Evolutionary conservation across 2,329 filamentous ascomycete genomes (phyloP).

Genomic region (Leptographium radiaticola): DNA sequence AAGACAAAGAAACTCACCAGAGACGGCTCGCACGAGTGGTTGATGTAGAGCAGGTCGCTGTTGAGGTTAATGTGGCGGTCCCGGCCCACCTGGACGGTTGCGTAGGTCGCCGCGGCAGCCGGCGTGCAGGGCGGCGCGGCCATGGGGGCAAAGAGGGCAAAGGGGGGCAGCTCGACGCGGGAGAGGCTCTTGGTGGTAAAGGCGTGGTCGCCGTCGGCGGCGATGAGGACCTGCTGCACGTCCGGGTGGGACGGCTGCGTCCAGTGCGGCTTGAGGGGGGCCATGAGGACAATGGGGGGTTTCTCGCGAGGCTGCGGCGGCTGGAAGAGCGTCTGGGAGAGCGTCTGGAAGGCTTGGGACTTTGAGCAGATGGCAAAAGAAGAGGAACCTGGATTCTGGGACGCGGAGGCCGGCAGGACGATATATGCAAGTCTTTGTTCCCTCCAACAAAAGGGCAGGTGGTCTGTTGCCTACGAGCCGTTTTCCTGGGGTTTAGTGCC

Average conservation of each 20-base stretch:
- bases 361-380: not conserved
- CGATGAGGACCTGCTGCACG: constrained; percentile 40
- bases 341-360: too few species aligned
- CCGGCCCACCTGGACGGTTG: constrained; percentile 47
- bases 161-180: constrained; percentile 40
- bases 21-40: constrained; percentile 54
- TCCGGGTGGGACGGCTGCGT: constrained; percentile 45
- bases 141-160: constrained; percentile 54
- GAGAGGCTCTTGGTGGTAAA: constrained; percentile 50
- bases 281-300: constrained; percentile 8
- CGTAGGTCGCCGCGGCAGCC: constrained; percentile 45
- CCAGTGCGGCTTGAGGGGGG: constrained; percentile 46
- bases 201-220: constrained; percentile 34
- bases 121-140: constrained; percentile 48
- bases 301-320: too few species aligned
- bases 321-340: not conserved
- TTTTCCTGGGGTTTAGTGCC: not conserved
- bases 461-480: not conserved
- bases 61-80: constrained; percentile 48
- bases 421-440: not conserved
- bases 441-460: not conserved
- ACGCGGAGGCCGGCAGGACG: not conserved
- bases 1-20: constrained; percentile 33
- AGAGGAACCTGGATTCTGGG: not conserved
- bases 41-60: constrained; percentile 54